Percentiles rank a stretch among this genome's conserved stretches.
phyloP scores from a whole-genome alignment of 2,329 filamentous ascomycete species.

The Bipolaris gigantea region DNA sequence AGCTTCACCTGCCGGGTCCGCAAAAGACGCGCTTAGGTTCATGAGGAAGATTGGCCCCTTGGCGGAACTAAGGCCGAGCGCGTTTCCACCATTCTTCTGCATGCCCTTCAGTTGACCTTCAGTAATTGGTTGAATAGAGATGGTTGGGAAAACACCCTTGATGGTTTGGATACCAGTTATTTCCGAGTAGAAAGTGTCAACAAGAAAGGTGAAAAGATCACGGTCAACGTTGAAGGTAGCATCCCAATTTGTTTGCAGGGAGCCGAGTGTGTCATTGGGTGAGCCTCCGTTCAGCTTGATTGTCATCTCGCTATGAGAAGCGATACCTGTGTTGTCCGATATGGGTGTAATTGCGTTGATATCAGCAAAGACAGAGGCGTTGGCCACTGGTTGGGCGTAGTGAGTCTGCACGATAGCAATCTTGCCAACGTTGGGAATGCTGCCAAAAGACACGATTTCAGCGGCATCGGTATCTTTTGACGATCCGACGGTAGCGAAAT shows the following conservation, averaged over 20 bases:
- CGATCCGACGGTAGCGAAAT: slow-evolving; percentile 17
- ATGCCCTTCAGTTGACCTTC: slow-evolving; percentile 25
- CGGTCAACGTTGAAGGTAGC: slow-evolving; percentile 31
- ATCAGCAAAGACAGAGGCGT: slow-evolving; percentile 31
- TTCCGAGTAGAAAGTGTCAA: slow-evolving; percentile 23
- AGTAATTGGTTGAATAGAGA: slow-evolving; percentile 31
- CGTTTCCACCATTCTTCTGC: slow-evolving; percentile 33
- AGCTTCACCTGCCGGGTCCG: slow-evolving; percentile 21
- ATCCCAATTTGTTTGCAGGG: slow-evolving; percentile 34
- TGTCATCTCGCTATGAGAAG: slow-evolving; percentile 25
- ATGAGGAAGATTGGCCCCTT: slow-evolving; percentile 26
- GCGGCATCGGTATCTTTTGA: slow-evolving; percentile 29
- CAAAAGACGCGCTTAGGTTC: slow-evolving; percentile 25
- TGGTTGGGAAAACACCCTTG: slow-evolving; percentile 20
- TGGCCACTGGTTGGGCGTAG: slow-evolving; percentile 23
- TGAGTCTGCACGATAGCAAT: slow-evolving; percentile 30
- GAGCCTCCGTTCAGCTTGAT: slow-evolving; percentile 24
- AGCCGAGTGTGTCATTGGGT: slow-evolving; percentile 16
- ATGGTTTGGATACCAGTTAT: slow-evolving; percentile 14
- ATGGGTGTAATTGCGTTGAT: slow-evolving; percentile 28
- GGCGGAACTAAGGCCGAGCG: slow-evolving; percentile 28
- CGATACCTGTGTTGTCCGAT: slow-evolving; percentile 24
- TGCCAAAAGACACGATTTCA: slow-evolving; percentile 21
- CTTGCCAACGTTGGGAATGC: slow-evolving; percentile 16
- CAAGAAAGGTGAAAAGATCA: slow-evolving; percentile 24